Percentiles rank a stretch among this genome's conserved stretches.
Conservation (phyloP, 148 eudicot species). For the Diospyros kaki region DNA sequence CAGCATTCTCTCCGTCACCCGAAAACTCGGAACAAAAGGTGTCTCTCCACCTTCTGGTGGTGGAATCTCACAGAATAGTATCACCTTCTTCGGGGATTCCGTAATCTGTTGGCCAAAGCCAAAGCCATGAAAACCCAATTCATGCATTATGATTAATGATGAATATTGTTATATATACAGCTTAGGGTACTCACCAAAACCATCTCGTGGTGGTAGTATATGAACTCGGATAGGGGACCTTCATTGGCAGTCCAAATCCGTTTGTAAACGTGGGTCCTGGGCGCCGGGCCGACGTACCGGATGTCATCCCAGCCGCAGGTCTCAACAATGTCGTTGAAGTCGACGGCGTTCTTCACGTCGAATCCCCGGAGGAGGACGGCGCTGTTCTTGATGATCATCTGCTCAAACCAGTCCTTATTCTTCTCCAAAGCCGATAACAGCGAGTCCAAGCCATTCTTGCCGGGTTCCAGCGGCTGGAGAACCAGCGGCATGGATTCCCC, state of each 20-base stretch:
- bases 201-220: conserved; percentile 54
- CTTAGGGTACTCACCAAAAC: conserved; percentile 29
- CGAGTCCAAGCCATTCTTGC: conserved; percentile 16
- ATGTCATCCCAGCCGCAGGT: conserved; percentile 38
- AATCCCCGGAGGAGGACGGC: conserved; percentile 45
- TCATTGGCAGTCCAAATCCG: conserved; percentile 49
- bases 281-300: conserved; percentile 46
- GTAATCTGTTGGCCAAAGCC: conserved; percentile 17
- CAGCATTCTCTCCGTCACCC: conserved; percentile 36
- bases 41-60: conserved; percentile 50
- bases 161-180: not conserved
- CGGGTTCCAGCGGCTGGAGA: conserved; percentile 23
- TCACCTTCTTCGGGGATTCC: conserved; percentile 40
- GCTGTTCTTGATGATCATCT: conserved; percentile 36
- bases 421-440: conserved; percentile 24
- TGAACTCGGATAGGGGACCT: conserved; percentile 42
- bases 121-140: not conserved
- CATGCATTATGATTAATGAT: not conserved
- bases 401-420: conserved; percentile 47
- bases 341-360: conserved; percentile 31
- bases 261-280: conserved; percentile 35
- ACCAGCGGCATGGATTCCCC: conserved; percentile 48
- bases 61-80: conserved; percentile 43
- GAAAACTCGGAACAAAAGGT: conserved; percentile 42
- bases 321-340: conserved; percentile 41